Conservation (phyloP, 2,329 filamentous ascomycete genomes). For the Gaeumannomyces tritici region DNA sequence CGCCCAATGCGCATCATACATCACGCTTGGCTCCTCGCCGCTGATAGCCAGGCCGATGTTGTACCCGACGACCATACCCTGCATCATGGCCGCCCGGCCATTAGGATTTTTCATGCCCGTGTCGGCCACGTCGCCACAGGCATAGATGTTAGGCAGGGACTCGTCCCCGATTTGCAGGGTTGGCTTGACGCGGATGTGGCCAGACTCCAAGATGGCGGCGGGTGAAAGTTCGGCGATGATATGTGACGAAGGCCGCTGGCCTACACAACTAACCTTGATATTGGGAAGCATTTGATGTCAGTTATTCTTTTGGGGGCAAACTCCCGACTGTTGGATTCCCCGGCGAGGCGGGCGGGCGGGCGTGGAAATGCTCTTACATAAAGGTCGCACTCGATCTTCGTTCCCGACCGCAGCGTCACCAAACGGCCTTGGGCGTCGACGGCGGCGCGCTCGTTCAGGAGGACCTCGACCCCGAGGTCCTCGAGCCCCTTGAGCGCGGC, state of each 20-base stretch:
- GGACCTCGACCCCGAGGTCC: slow-evolving; percentile 36
- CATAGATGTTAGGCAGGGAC: slow-evolving; percentile 42
- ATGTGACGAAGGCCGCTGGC: slow-evolving; percentile 46
- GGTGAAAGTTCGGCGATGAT: slow-evolving; percentile 35
- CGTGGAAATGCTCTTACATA: slow-evolving; percentile 25
- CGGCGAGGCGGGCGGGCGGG: neutral
- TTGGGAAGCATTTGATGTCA: neutral
- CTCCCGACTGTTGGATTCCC: no score
- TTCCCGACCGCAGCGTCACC: slow-evolving; percentile 34
- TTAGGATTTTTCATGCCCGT: slow-evolving; percentile 40
- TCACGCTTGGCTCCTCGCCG: slow-evolving; percentile 22
- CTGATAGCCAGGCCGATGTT: slow-evolving; percentile 42
- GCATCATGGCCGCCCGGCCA: slow-evolving; percentile 41
- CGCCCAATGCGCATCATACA: slow-evolving; percentile 32
- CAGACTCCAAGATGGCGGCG: slow-evolving; percentile 30
- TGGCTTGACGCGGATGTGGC: slow-evolving; percentile 41
- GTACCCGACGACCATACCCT: slow-evolving; percentile 40
- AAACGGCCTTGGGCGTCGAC: slow-evolving; percentile 24
- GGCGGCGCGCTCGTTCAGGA: slow-evolving; percentile 40
- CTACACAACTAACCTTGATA: slow-evolving; percentile 45
- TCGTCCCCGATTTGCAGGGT: slow-evolving; percentile 47
- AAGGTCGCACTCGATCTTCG: slow-evolving; percentile 36
- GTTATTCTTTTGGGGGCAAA: no score
- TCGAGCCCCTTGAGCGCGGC: slow-evolving; percentile 29
- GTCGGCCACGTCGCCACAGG: slow-evolving; percentile 54